Conservation (phyloP, 139 green algal genomes). For the Edaphochlamys debaryana region DNA sequence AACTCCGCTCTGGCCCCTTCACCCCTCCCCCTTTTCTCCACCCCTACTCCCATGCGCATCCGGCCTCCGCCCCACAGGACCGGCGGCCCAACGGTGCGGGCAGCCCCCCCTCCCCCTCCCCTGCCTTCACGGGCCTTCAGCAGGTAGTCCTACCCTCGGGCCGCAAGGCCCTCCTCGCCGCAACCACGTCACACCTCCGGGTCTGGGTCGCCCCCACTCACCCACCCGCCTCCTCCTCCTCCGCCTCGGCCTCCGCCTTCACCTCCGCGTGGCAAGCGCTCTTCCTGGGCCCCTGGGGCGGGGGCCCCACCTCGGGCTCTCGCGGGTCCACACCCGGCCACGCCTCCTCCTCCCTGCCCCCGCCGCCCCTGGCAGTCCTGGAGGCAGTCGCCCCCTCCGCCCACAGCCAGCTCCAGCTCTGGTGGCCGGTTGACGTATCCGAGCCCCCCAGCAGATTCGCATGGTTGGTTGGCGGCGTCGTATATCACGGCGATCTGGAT, state of each 20-base stretch:
- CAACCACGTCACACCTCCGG: constrained; percentile 70
- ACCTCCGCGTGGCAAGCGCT: constrained; percentile 1
- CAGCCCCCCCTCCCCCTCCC: background rate
- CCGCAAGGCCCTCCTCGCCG: constrained; percentile 64
- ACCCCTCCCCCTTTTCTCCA: too few relatives aligned
- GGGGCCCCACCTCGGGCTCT: background rate
- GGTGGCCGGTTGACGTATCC: constrained; percentile 1
- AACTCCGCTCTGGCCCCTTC: too few relatives aligned
- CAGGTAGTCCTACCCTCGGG: constrained; percentile 14
- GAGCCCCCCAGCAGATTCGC: constrained; percentile 52
- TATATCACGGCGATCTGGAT: constrained; percentile 62
- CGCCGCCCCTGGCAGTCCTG: constrained; percentile 27
- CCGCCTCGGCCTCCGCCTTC: background rate
- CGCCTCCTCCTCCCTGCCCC: background rate
- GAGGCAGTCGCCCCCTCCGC: constrained; percentile 48
- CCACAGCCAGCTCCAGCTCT: constrained; percentile 59
- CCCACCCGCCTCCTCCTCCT: background rate
- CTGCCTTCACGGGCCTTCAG: constrained; percentile 23
- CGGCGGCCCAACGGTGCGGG: background rate
- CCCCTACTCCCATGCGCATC: too few relatives aligned
- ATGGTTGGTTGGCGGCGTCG: constrained; percentile 58
- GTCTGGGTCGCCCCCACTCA: constrained; percentile 30
- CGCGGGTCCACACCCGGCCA: background rate
- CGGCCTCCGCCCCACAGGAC: constrained; percentile 9
- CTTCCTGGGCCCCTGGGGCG: background rate